Evolutionary conservation across 345 rosid genomes (phyloP), one percentile per base, ranked within the genome.

Genomic region (Pistacia integerrima): DNA sequence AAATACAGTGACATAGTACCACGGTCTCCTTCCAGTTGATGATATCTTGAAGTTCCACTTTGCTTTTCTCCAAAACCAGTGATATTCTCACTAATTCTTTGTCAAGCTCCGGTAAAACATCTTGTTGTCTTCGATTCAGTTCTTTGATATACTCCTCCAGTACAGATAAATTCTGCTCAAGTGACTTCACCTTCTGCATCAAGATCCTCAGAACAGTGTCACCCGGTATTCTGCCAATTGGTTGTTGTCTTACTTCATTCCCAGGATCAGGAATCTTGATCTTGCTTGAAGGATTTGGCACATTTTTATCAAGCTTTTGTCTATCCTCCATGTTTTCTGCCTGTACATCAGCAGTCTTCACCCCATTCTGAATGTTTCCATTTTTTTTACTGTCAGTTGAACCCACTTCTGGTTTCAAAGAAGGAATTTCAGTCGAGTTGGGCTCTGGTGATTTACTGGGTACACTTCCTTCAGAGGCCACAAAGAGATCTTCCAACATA

Each of bases 401-500:
- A 73, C 57, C 76, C 33, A 67, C 58, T 70, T 86, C 90, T 35
- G 80, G 72, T 80, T 82, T 79, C 8, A 11, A 44, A 61, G 79
- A 46, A 71, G 86, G 79, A 22, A 67, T 28, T 35, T 59, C 73
- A 49, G 82, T 84, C 22, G 83, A 49, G 70, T 83, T 81, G 61
- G 85, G 86, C 67, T 80, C 78, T 57, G 62, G 74, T 61, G 79
- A 76, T 77, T 86, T 86, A 66, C 65, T 75, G 4, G 85, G 76
- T 71, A 33, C 77, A 59, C 83, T 72, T 59, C 85, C 86, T 78
- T 84, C 87, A 2, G 94, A 58, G 20, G 83, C 79, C 63, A 90
- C 88, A 72, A 92, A 84, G 63, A 95, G 90, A 88, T 95, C 99
- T 83, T 95, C 98, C 51, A 95, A 91, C 99, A 95, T 95, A 65